A percentile compares a stretch with the other conserved stretches of the same genome.
Conservation (phyloP, 179 eudicot species). For the Beta corolliflora region DNA sequence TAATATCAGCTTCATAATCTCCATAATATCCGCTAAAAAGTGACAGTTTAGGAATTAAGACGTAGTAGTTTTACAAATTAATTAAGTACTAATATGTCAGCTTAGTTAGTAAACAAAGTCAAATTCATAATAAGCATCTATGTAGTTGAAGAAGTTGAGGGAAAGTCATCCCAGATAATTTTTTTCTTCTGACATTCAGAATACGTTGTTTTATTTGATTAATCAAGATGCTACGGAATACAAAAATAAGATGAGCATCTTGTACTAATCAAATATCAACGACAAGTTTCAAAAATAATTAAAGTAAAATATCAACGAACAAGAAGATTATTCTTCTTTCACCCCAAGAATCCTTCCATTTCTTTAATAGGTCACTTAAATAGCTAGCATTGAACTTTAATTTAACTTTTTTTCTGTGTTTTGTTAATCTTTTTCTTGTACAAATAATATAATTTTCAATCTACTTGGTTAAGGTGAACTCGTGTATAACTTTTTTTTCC, state of each 20-base stretch:
- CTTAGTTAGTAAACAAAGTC: not conserved
- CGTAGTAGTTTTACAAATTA: not conserved
- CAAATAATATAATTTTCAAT: no score
- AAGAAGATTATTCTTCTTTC: not conserved
- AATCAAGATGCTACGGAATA: not conserved
- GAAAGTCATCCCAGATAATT: not conserved
- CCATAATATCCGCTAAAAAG: constrained; percentile 10
- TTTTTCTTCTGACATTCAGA: no score
- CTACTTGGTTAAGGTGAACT: no score
- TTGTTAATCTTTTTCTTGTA: no score
- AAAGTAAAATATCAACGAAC: no score
- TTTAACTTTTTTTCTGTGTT: no score
- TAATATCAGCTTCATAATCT: constrained; percentile 11
- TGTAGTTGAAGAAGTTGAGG: not conserved
- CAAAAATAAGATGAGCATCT: not conserved
- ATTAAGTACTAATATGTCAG: not conserved
- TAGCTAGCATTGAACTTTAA: no score
- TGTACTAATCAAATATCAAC: not conserved
- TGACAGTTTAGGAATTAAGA: constrained; percentile 9
- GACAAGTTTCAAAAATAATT: no score
- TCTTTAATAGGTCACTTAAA: not conserved
- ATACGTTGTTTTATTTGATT: no score
- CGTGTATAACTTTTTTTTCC: no score
- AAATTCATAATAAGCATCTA: not conserved
- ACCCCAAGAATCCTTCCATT: not conserved